phyloP scores from a whole-genome alignment of 768 basidiomycete genomes.

The Cyathus striatus region DNA sequence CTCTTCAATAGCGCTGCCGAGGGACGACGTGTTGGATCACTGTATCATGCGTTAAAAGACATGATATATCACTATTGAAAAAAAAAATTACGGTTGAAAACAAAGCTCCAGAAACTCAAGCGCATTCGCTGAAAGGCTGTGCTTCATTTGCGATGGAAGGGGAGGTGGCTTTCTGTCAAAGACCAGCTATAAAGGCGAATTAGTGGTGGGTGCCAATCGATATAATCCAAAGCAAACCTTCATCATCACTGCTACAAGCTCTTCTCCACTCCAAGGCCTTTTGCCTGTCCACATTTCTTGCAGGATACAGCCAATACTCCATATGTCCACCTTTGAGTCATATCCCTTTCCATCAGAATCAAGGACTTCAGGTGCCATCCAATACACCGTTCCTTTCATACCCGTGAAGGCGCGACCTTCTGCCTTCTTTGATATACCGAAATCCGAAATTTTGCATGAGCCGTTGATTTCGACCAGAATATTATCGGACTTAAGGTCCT shows the following conservation, averaged over 20 bases:
- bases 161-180: constrained; percentile 68
- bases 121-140: constrained; percentile 55
- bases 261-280: constrained; percentile 79
- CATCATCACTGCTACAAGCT: constrained; percentile 71
- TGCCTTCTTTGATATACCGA: constrained; percentile 92
- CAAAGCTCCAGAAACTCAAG: constrained; percentile 72
- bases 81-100: constrained; percentile 55
- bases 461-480: constrained; percentile 85
- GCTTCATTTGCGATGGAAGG: constrained; percentile 62
- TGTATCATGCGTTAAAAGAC: too few relatives aligned
- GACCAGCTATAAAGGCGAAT: constrained; percentile 44
- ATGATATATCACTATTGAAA: not conserved
- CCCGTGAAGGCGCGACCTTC: constrained; percentile 66
- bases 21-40: constrained; percentile 68
- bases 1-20: constrained; percentile 56
- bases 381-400: constrained; percentile 89
- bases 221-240: constrained; percentile 45
- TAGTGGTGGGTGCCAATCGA: not conserved
- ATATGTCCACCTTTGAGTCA: constrained; percentile 93
- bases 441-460: constrained; percentile 92
- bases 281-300: constrained; percentile 96
- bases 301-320: constrained; percentile 91
- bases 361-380: constrained; percentile 93
- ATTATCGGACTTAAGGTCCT: constrained; percentile 94
- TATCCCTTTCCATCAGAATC: constrained; percentile 74